These are phyloP conservation scores for Neonothopanus nambi DNA, from an alignment of 1,284 basidiomycete species.

Conservation along the genomic window DNA sequence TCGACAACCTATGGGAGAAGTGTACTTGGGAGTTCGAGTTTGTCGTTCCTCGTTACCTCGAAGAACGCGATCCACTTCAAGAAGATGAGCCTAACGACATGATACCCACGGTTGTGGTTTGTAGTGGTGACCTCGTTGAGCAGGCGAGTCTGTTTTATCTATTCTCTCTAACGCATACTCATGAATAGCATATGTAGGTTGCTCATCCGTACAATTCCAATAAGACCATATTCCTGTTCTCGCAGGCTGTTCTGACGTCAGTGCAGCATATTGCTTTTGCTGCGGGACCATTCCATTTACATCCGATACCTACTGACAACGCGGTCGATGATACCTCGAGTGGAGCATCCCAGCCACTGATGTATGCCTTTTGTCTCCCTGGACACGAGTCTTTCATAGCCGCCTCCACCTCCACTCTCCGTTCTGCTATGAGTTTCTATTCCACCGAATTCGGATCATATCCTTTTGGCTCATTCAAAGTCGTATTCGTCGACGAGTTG, in stretches of 20 bases:
- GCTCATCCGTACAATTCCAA: slow-evolving; percentile 92
- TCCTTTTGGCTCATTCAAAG: slow-evolving; percentile 93
- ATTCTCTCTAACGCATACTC: slow-evolving; percentile 17
- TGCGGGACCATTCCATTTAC: slow-evolving; percentile 89
- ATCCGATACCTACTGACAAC: slow-evolving; percentile 66
- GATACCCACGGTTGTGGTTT: slow-evolving; percentile 83
- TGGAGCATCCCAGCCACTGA: slow-evolving; percentile 77
- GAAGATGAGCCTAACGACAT: slow-evolving; percentile 62
- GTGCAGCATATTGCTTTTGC: slow-evolving; percentile 97
- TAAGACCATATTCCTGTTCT: slow-evolving; percentile 94
- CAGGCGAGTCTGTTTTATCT: slow-evolving; percentile 56
- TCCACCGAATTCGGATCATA: slow-evolving; percentile 94
- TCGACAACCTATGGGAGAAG: slow-evolving; percentile 95
- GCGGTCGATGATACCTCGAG: slow-evolving; percentile 57
- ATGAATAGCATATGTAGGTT: slow-evolving; percentile 50
- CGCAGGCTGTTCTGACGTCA: slow-evolving; percentile 86
- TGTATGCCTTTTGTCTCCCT: slow-evolving; percentile 92
- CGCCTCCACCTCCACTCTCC: slow-evolving; percentile 75
- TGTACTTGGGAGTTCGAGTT: slow-evolving; percentile 99
- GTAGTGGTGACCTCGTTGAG: slow-evolving; percentile 92
- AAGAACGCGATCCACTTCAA: slow-evolving; percentile 57
- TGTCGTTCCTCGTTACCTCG: slow-evolving; percentile 86
- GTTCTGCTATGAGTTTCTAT: slow-evolving; percentile 91
- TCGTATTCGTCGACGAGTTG: slow-evolving; percentile 94
- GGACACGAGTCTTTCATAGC: slow-evolving; percentile 76